Evolutionary conservation across 345 rosid genomes (phyloP), one percentile per base, ranked within the genome.

Genomic region (Arabidopsis arenosa): DNA sequence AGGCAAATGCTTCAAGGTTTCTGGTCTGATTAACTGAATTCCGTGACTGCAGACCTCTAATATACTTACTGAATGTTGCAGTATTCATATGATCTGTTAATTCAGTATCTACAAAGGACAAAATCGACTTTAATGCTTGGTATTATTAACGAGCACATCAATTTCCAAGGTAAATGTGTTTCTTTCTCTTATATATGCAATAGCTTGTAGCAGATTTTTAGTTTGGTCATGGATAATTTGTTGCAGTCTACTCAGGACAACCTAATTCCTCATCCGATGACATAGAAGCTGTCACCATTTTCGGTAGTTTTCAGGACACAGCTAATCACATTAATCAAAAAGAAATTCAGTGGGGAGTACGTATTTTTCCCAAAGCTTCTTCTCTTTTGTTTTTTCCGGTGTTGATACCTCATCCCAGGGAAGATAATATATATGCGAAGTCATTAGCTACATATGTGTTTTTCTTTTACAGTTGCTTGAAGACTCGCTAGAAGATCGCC

Each of bases 31-130:
- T 48, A 72, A 41, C 28, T n/a, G 63, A 73, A 57, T 17, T 51
- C 63, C 33, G 12, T 58, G 35, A 43, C 11, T 41, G 56, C 73
- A 58, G 66, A 43, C 58, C 41, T 23, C 65, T 78, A 41, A 73
- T 61, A 23, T 66, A 39, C 59, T 79, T 79, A 1, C 69, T 76
- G 51, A 23, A 66, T 80, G 80, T 83, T 55, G 68, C 87, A 96
- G 99, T 93, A 93, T 80, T 89, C 99, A 67, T 84, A 89, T 71
- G 98, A 93, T 71, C 98, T 96, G 54, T 86, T 96, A 70, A 81
- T 96, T 83, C 95, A 96, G 80, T 87, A 89, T 80, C 86, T 96
- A 36, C 98, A 88, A 73, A 93, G 87, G 75, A 80, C 87, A 45
- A 87, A 91, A 53, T 96, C 90, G 40, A 87, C 90, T 64, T 84